Percentiles rank a stretch among this genome's conserved stretches.
These are phyloP conservation scores for Bocquillonia castaneifolia DNA, from an alignment of 441 rosid species.

Conservation along the genomic window DNA sequence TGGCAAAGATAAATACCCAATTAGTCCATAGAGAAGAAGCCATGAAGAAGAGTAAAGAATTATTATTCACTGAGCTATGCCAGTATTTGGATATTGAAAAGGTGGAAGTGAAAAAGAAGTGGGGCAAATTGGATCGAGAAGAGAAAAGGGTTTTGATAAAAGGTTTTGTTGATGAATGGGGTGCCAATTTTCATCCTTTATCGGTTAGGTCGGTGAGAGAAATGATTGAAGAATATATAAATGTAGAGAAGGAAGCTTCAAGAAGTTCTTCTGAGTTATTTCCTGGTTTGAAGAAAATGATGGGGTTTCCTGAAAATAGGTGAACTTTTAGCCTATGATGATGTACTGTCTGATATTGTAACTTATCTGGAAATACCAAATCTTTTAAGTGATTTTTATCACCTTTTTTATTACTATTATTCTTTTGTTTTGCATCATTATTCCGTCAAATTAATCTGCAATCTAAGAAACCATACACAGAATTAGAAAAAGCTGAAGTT, in stretches of 20 bases:
- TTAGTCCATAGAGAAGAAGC: slow-evolving; percentile 54
- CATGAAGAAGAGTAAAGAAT: slow-evolving; percentile 59
- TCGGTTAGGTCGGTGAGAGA: slow-evolving; percentile 55
- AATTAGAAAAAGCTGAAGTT: no score
- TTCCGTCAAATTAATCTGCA: no score
- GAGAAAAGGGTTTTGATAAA: slow-evolving; percentile 46
- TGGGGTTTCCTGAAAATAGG: slow-evolving; percentile 35
- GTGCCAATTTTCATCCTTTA: slow-evolving; percentile 54
- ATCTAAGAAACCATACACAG: no score
- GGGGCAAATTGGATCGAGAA: slow-evolving; percentile 53
- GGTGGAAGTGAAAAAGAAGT: slow-evolving; percentile 41
- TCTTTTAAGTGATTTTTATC: no score
- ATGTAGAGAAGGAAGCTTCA: slow-evolving; percentile 24
- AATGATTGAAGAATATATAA: slow-evolving; percentile 59
- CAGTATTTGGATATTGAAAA: slow-evolving; percentile 36
- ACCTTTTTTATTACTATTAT: no score
- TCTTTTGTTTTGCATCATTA: no score
- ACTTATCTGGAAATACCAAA: no score
- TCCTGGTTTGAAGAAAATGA: slow-evolving; percentile 57
- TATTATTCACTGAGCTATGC: slow-evolving; percentile 63
- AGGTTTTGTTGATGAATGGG: slow-evolving; percentile 54
- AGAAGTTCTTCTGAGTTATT: slow-evolving; percentile 29
- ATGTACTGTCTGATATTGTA: not conserved
- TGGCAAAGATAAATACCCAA: slow-evolving; percentile 47
- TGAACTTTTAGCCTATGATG: not conserved